Conservation (phyloP, 140 eudicot genomes). For the Cichorium intybus region DNA sequence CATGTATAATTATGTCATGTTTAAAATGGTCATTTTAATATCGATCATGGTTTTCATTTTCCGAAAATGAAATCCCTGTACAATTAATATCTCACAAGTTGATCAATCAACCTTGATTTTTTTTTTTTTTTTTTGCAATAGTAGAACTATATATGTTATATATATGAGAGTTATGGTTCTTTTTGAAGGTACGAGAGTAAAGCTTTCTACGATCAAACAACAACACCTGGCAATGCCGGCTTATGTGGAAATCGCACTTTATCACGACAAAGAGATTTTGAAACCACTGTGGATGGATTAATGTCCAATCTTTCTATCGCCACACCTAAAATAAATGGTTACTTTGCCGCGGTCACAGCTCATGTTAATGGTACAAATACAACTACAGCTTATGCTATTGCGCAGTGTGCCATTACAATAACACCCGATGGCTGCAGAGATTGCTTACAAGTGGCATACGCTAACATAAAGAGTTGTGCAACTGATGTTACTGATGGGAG, state of each 20-base stretch:
- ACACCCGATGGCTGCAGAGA: constrained; percentile 37
- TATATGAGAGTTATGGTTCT: background rate
- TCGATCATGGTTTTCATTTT: background rate
- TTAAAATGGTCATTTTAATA: background rate
- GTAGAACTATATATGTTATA: background rate
- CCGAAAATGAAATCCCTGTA: background rate
- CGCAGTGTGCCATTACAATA: constrained; percentile 54
- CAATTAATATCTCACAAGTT: background rate
- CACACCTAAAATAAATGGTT: constrained; percentile 57
- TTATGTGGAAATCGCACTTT: constrained; percentile 60
- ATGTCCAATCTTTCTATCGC: constrained; percentile 48
- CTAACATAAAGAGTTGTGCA: constrained; percentile 45
- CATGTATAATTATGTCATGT: background rate
- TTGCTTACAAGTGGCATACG: constrained; percentile 49
- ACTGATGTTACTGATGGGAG: constrained; percentile 55
- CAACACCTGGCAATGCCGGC: constrained; percentile 54
- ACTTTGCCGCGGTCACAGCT: constrained; percentile 50
- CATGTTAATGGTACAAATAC: constrained; percentile 32
- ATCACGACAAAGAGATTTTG: constrained; percentile 39
- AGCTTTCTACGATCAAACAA: constrained; percentile 48
- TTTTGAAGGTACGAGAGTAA: constrained; percentile 72
- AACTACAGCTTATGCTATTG: constrained; percentile 47
- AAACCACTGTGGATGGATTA: constrained; percentile 36
- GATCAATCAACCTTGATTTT: too few species aligned
- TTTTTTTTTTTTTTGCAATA: background rate